Conservation (phyloP, 1,284 basidiomycete species). For the Phellinidium pouzarii region DNA sequence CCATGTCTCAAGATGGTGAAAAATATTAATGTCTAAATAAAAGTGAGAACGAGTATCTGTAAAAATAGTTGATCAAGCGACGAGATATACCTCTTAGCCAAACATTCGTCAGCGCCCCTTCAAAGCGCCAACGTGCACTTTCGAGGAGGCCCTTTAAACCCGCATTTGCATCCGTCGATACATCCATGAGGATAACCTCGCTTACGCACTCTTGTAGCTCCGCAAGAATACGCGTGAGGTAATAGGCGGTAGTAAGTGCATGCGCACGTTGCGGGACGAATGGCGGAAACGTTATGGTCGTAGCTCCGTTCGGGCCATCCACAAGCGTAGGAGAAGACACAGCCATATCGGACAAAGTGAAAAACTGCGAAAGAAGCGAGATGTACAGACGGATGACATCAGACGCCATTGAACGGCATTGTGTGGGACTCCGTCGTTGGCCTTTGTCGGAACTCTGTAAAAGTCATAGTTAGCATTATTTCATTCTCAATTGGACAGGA, state of each 20-base stretch:
- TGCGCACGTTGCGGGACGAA: constrained; percentile 75
- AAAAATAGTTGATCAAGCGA: constrained; percentile 14
- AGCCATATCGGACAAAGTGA: constrained; percentile 76
- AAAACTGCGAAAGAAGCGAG: constrained; percentile 82
- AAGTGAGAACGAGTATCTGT: background rate
- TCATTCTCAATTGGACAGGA: constrained; percentile 23
- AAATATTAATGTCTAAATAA: constrained; percentile 74
- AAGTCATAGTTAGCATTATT: constrained; percentile 12
- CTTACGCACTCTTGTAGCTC: constrained; percentile 84
- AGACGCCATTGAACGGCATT: constrained; percentile 85
- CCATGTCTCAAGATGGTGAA: constrained; percentile 89
- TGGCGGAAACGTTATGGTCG: constrained; percentile 37
- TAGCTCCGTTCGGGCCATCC: constrained; percentile 20
- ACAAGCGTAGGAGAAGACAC: constrained; percentile 41
- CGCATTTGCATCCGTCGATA: constrained; percentile 66
- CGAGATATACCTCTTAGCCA: constrained; percentile 74
- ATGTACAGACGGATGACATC: constrained; percentile 90
- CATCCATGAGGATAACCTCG: constrained; percentile 78
- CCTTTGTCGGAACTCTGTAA: constrained; percentile 22
- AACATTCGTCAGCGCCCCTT: constrained; percentile 68
- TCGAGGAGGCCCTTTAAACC: constrained; percentile 72
- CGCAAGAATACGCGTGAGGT: constrained; percentile 70
- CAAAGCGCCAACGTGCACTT: constrained; percentile 83
- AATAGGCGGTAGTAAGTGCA: constrained; percentile 79
- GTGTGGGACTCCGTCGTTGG: constrained; percentile 65